These are phyloP conservation scores for Zymoseptoria pseudotritici DNA, from an alignment of 2,329 filamentous ascomycete genomes.

Conservation along the genomic window DNA sequence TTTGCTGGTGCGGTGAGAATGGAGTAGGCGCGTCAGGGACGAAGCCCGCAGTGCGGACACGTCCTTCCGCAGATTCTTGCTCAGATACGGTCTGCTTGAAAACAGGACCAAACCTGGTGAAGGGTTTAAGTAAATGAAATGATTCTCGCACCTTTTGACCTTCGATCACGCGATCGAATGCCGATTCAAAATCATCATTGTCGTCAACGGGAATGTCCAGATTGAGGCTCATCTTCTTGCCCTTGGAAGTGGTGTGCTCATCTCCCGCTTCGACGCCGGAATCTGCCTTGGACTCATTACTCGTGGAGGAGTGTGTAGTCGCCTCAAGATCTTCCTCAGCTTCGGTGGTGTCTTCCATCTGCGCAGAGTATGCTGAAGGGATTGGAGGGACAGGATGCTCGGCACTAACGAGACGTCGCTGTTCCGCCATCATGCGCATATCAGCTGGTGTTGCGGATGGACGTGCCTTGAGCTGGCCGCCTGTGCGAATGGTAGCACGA, in stretches of 20 bases:
- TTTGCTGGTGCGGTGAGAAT: constrained; percentile 15
- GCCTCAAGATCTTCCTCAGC: constrained; percentile 13
- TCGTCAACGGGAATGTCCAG: constrained; percentile 71
- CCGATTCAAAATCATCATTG: constrained; percentile 73
- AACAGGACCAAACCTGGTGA: background rate
- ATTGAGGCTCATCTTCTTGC: constrained; percentile 22
- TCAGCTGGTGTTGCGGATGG: constrained; percentile 84
- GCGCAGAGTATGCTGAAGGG: constrained; percentile 22
- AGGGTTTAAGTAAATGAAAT: constrained; percentile 21
- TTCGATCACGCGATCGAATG: constrained; percentile 93
- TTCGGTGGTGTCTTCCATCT: constrained; percentile 11
- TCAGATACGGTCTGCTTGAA: background rate
- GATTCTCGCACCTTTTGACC: constrained; percentile 76
- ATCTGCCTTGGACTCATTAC: constrained; percentile 22
- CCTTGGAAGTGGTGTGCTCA: constrained; percentile 7
- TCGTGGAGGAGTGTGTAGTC: constrained; percentile 21
- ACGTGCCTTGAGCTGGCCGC: constrained; percentile 80
- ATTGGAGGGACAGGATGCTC: constrained; percentile 41
- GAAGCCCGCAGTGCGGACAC: constrained; percentile 1
- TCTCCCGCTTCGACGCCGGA: constrained; percentile 16
- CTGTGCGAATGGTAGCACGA: constrained; percentile 78
- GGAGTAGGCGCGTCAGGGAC: constrained; percentile 5
- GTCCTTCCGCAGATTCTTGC: background rate
- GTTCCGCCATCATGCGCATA: constrained; percentile 73
- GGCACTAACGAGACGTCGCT: constrained; percentile 75